Conservation (phyloP, 2,329 filamentous ascomycete genomes). For the Ophiosphaerella herpotricha region DNA sequence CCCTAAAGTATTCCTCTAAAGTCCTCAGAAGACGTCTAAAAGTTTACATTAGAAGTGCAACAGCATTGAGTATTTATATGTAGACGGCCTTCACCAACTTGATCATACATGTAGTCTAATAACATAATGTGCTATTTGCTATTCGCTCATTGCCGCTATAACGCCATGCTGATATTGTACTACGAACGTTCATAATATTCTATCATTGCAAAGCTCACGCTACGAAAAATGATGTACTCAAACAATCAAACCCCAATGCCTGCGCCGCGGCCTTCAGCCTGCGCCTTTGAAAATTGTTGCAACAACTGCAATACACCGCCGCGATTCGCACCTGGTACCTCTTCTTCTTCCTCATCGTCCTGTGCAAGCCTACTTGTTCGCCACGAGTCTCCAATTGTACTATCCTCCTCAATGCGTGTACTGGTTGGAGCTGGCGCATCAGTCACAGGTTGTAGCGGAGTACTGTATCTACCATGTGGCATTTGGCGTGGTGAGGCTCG, state of each 20-base stretch:
- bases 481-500: conserved; percentile 53
- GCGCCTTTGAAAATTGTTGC: conserved; percentile 69
- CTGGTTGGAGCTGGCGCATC: conserved; percentile 12
- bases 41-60: too few relatives aligned
- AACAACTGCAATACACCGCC: conserved; percentile 68
- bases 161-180: neutral
- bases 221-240: conserved; percentile 12
- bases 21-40: too few relatives aligned
- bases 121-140: neutral
- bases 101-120: neutral
- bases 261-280: conserved; percentile 54
- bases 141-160: conserved; percentile 6
- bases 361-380: conserved; percentile 50
- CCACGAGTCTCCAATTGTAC: conserved; percentile 65
- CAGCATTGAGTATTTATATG: too few relatives aligned
- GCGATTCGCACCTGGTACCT: conserved; percentile 48
- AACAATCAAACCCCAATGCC: conserved; percentile 32
- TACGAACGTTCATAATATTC: conserved; percentile 2
- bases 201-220: conserved; percentile 1
- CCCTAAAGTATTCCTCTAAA: too few relatives aligned
- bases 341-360: conserved; percentile 56
- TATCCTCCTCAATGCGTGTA: conserved; percentile 55
- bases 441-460: conserved; percentile 29
- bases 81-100: too few relatives aligned
- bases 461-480: conserved; percentile 52